Evolutionary conservation across 176 grass and related monocot genomes (phyloP).

Genomic region (Ensete glaucum): DNA sequence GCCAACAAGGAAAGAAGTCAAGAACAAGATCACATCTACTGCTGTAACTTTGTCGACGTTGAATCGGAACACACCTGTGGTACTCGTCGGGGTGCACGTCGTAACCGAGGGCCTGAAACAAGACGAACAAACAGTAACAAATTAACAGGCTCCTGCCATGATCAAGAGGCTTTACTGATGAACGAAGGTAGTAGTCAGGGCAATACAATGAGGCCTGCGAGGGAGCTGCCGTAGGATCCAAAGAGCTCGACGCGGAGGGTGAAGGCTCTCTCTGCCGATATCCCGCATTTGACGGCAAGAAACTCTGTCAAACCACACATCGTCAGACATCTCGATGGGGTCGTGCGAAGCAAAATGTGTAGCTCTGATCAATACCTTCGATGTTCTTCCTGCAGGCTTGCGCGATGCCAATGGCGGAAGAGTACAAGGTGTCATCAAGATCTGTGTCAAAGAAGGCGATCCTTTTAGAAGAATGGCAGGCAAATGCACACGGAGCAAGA

Average conservation of each 20-base stretch:
- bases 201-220: slow-evolving; percentile 79
- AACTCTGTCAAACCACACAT: slow-evolving; percentile 33
- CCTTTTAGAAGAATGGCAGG: background rate
- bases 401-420: slow-evolving; percentile 45
- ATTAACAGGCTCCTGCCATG: background rate
- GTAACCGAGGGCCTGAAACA: slow-evolving; percentile 60
- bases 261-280: slow-evolving; percentile 36
- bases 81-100: slow-evolving; percentile 92
- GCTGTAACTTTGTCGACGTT: background rate
- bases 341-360: too few relatives aligned
- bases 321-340: background rate
- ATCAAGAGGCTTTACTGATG: background rate
- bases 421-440: slow-evolving; percentile 94
- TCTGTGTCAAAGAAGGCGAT: slow-evolving; percentile 25
- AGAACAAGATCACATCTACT: background rate
- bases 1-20: background rate
- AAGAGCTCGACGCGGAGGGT: slow-evolving; percentile 78
- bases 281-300: slow-evolving; percentile 46
- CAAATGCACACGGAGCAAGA: background rate
- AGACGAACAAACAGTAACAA: background rate
- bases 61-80: slow-evolving; percentile 54
- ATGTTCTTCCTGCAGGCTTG: slow-evolving; percentile 58
- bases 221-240: slow-evolving; percentile 68
- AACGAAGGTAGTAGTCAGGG: background rate
- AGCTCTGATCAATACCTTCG: slow-evolving; percentile 32